Evolutionary conservation across 352 stramenopile genomes (phyloP).

Genomic region (Saprolegnia parasitica): DNA sequence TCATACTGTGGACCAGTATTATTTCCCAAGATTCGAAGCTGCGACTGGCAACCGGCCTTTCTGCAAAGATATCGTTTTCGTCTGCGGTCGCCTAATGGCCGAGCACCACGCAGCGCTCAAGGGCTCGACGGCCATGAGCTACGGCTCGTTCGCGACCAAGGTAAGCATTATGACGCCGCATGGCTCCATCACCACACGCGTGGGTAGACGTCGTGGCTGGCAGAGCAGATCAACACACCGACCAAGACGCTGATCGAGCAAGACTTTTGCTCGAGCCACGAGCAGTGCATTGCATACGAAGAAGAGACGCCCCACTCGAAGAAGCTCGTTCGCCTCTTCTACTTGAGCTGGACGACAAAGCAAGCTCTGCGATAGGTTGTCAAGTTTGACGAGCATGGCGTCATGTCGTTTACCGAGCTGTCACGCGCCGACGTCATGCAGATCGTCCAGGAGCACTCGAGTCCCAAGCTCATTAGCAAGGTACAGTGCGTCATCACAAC

Average conservation of each 20-base stretch:
- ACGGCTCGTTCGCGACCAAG: slow-evolving; percentile 17
- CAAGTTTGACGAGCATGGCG: slow-evolving; percentile 14
- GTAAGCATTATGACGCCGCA: neutral
- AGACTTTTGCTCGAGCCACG: slow-evolving; percentile 28
- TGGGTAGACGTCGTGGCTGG: slow-evolving; percentile 21
- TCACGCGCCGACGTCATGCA: slow-evolving; percentile 20
- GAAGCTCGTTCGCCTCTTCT: slow-evolving; percentile 9
- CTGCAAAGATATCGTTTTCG: neutral
- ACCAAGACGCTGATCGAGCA: slow-evolving; percentile 28
- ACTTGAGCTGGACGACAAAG: neutral
- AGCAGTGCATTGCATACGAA: slow-evolving; percentile 5
- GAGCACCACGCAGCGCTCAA: neutral
- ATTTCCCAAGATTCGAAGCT: neutral
- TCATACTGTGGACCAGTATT: too few species aligned
- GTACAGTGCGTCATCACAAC: neutral
- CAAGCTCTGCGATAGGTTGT: neutral
- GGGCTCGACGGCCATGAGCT: neutral
- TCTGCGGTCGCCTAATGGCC: neutral
- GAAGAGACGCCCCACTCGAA: slow-evolving; percentile 4
- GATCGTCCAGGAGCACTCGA: slow-evolving; percentile 13
- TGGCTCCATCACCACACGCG: neutral
- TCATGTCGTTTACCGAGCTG: slow-evolving; percentile 22
- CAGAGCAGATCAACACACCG: slow-evolving; percentile 21
- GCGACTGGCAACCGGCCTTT: neutral
- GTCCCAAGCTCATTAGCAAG: neutral